Evolutionary conservation across 768 basidiomycete species (phyloP).

Genomic region (Suillus fuscotomentosus): DNA sequence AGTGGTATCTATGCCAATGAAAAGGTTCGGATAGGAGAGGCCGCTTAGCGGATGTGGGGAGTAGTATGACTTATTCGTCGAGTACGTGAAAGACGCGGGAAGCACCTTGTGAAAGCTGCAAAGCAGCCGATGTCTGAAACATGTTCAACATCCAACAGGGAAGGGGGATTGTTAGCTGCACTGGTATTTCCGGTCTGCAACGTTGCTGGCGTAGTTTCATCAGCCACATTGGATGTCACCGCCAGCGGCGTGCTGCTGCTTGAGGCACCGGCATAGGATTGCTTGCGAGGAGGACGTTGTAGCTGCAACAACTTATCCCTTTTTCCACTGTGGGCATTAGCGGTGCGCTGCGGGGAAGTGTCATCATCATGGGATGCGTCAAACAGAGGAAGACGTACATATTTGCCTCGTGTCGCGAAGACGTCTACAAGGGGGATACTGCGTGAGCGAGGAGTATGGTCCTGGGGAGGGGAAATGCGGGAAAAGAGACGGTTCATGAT

Average conservation of each 20-base stretch:
- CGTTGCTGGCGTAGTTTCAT: not conserved
- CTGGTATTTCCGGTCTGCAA: not conserved
- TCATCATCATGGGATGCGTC: not conserved
- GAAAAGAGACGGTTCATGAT: not conserved
- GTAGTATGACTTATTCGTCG: no score
- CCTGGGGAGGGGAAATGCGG: not conserved
- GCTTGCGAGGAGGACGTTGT: not conserved
- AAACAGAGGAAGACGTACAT: not conserved
- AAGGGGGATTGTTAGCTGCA: not conserved
- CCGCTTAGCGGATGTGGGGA: no score
- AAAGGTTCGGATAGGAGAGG: not conserved
- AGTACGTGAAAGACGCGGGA: not conserved
- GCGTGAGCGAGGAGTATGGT: not conserved
- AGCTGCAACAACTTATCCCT: not conserved
- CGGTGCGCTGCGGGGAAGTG: not conserved
- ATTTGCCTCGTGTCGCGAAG: not conserved
- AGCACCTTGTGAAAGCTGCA: not conserved
- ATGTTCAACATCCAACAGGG: not conserved
- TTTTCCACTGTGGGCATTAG: not conserved
- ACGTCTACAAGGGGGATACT: not conserved
- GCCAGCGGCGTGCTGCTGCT: not conserved
- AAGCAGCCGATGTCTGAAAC: not conserved
- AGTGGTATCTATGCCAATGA: not conserved
- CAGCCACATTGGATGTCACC: not conserved
- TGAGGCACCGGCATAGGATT: not conserved